Evolutionary conservation across 2,329 filamentous ascomycete species (phyloP), one percentile per base, ranked within the genome.

Genomic region (Diaporthe ilicicola): DNA sequence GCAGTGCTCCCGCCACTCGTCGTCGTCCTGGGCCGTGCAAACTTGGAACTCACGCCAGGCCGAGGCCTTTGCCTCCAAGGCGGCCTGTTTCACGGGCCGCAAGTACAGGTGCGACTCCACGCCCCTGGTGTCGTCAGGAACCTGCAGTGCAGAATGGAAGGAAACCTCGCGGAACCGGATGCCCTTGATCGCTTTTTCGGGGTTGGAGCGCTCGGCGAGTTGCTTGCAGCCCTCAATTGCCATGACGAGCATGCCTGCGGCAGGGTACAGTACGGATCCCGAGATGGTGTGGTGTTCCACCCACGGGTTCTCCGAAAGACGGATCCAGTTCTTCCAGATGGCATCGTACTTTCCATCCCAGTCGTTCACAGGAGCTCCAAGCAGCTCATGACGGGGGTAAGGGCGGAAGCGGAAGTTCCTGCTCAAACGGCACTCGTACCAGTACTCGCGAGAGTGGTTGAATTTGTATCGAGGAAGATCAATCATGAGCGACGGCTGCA

Each of bases 401-500:
- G 70, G 0, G 82, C 71, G 64, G 44, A 53, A 15, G 79, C 70
- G 56, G 81, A 82, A 19, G 78, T 74, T 77, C 78, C 84, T 7
- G 69, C 37, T 0, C 79, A 79, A 6, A 77, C 73, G 9, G 19
- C 13, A 42, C 29, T 65, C 48, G 3, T 29, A 15, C 61, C 61
- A 67, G 48, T 55, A 46, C 1, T 32, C 17, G 0, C n/a, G n/a
- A 4, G 29, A 24, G 8, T 67, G 64, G 32, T 67, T 51, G 44
- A 48, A 67, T 0, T 29, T 48, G 32, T 67, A 67, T 10, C 69
- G 50, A 69, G 44, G 44, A 4, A 67, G 37, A 32, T 67, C 48
- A 27, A 37, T 9, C 13, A 59, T 13, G 24, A 54, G 32, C 24
- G 17, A 13, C 15, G 51, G 51, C 6, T 24, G 13, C 2, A 19